Evolutionary conservation across 768 basidiomycete species (phyloP), one percentile per base, ranked within the genome.

Genomic region (Gloeostereum incarnatum): DNA sequence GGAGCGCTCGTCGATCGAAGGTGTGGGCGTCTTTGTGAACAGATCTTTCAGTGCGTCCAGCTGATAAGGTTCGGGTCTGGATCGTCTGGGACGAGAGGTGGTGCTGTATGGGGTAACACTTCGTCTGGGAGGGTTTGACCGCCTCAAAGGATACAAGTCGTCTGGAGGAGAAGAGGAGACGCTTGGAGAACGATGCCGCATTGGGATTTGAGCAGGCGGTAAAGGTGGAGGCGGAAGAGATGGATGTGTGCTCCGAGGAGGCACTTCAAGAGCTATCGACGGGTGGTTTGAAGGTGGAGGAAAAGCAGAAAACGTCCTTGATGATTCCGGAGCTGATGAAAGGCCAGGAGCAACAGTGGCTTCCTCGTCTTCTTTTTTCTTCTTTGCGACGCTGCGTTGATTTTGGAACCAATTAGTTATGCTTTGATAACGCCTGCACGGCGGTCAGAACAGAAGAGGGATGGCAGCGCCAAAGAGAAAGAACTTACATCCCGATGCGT

Each of bases 351-450:
- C 53, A 35, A 48, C 34, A 17, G 49, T 54, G 24, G 65, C 62
- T 30, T 50, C 49, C 20, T 73, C 69, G 35, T 80, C 78, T 44
- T 82, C 78, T 47, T 66, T 73, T 48, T 69, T 71, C 61, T 81
- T 82, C 64, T 80, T 81, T 22, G 81, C 75, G 46, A 79, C 69
- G 55, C 76, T 84, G 49, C 82, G 81, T 52, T 88, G 83, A 50
- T 86, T 85, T 66, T 87, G 84, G 56, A 88, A 88, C 86, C 85
- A 87, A 53, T 88, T 86, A 1, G 79, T 85, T 41, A 88, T 77
- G 40, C 76, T 82, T 58, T 84, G 77, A 59, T 81, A 71, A 45
- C 74, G 79, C 82, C 85, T 88, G 45, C 39, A 27, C 29, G 43
- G 33, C 24, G 44, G 42, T 31, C 35, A 33, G 48, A 40, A 22